Percentiles rank a stretch among this genome's conserved stretches.
phyloP scores from a whole-genome alignment of 768 basidiomycete species.

The Panaeolus cyanescens region DNA sequence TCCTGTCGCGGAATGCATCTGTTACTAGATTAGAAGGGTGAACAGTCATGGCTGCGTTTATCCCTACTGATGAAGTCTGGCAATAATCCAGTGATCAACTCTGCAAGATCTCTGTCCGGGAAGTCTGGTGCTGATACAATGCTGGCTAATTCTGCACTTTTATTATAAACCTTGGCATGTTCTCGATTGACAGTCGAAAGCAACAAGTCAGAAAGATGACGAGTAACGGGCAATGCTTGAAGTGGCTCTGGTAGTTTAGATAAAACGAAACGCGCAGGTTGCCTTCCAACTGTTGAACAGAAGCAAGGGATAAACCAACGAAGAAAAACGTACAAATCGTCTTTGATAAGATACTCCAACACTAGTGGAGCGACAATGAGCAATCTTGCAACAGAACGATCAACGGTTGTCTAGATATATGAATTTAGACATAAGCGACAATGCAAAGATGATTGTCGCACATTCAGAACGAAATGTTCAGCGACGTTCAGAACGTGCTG shows the following conservation, averaged over 20 bases:
- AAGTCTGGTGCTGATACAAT: slow-evolving; percentile 46
- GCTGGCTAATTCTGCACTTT: slow-evolving; percentile 41
- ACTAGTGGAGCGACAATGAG: slow-evolving; percentile 61
- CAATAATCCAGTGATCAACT: slow-evolving; percentile 45
- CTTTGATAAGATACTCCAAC: slow-evolving; percentile 62
- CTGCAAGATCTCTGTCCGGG: slow-evolving; percentile 44
- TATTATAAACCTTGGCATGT: slow-evolving; percentile 56
- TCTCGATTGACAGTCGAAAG: slow-evolving; percentile 54
- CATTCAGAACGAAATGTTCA: slow-evolving; percentile 56
- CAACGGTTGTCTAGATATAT: slow-evolving; percentile 33
- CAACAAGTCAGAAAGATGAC: slow-evolving; percentile 47
- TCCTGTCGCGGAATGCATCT: slow-evolving; percentile 64
- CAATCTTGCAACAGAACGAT: slow-evolving; percentile 45
- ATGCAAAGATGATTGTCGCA: slow-evolving; percentile 28
- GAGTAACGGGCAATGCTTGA: slow-evolving; percentile 42
- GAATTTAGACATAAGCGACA: slow-evolving; percentile 1
- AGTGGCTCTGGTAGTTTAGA: slow-evolving; percentile 55
- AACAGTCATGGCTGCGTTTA: background rate
- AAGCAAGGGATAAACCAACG: background rate
- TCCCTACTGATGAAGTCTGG: slow-evolving; percentile 54
- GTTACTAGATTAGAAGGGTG: background rate
- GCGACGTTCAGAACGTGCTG: slow-evolving; percentile 44
- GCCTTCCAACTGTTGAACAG: slow-evolving; percentile 32
- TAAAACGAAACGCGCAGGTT: slow-evolving; percentile 61
- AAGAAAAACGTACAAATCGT: slow-evolving; percentile 54